Evolutionary conservation across 495 filamentous ascomycete genomes (phyloP).

Genomic region (Viridothelium virens): DNA sequence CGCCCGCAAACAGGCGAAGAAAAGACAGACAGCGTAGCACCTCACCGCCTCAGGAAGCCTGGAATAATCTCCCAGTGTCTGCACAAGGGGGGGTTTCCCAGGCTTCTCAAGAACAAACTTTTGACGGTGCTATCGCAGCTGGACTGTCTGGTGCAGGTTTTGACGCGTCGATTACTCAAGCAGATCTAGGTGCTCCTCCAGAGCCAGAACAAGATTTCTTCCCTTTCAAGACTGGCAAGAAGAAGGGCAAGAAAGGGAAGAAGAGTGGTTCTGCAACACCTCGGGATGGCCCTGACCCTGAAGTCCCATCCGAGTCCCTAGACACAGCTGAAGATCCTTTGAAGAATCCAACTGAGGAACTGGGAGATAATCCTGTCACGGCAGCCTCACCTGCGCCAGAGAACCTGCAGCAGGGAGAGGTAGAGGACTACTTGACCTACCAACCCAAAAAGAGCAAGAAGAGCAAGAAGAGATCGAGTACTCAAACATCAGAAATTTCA

Average conservation of each 20-base stretch:
- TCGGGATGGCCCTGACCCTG: background rate
- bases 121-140: slow-evolving; percentile 15
- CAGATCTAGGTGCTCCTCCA: background rate
- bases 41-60: background rate
- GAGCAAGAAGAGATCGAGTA: slow-evolving; percentile 17
- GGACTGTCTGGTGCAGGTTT: slow-evolving; percentile 22
- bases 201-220: slow-evolving; percentile 14
- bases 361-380: background rate
- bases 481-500: background rate
- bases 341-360: background rate
- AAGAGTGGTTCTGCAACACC: background rate
- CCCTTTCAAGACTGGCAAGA: slow-evolving; percentile 17
- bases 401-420: background rate
- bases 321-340: background rate
- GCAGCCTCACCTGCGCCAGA: background rate
- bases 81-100: background rate
- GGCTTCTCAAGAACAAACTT: slow-evolving; percentile 12
- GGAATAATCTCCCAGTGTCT: background rate
- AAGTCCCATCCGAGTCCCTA: background rate
- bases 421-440: slow-evolving; percentile 9
- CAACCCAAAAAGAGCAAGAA: slow-evolving; percentile 17
- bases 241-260: slow-evolving; percentile 26
- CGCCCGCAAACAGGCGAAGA: slow-evolving; percentile 23
- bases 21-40: slow-evolving; percentile 13
- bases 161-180: slow-evolving; percentile 19